Evolutionary conservation across 2,329 filamentous ascomycete species (phyloP).

Genomic region (Penicillium nordicum): DNA sequence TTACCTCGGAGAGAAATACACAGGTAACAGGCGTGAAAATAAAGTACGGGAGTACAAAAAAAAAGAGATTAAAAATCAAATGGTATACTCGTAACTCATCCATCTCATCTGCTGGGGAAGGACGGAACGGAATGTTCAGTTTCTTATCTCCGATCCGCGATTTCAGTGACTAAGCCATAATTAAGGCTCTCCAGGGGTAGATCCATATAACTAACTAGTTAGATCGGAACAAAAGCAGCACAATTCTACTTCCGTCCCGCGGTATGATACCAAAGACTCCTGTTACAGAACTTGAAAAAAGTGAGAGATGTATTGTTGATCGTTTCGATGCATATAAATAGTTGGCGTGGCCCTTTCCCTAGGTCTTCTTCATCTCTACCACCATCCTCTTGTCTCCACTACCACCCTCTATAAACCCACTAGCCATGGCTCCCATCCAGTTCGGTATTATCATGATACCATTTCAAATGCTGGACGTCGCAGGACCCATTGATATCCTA

Average conservation of each 20-base stretch:
- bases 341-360: background rate
- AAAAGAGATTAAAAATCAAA: background rate
- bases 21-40: background rate
- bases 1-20: background rate
- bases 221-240: background rate
- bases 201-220: background rate
- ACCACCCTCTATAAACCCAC: background rate
- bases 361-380: background rate
- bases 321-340: background rate
- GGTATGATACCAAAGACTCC: background rate
- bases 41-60: no score
- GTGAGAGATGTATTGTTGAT: background rate
- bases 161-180: background rate
- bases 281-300: background rate
- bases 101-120: no score
- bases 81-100: background rate
- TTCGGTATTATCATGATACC: slow-evolving; percentile 1
- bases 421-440: background rate
- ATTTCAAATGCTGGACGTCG: background rate
- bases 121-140: background rate
- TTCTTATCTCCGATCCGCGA: background rate
- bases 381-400: background rate
- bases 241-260: background rate
- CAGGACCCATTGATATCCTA: background rate
- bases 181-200: background rate